Percentiles rank a stretch among this genome's conserved stretches.
Conservation (phyloP, 192 early-diverging fungal species). For the Coemansia asiatica region DNA sequence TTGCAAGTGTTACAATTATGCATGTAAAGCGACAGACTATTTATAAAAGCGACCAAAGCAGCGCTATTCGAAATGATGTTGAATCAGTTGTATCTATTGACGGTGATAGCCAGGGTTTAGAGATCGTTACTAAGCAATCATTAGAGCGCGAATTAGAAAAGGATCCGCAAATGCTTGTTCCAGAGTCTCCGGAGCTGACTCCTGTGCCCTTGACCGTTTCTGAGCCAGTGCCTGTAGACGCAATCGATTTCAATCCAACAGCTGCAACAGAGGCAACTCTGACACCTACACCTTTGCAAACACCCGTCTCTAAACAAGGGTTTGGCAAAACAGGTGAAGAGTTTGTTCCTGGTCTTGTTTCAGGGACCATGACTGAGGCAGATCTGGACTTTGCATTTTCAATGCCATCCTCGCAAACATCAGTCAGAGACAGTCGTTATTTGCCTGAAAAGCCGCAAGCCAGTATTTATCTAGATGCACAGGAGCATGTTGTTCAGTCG, state of each 20-base stretch:
- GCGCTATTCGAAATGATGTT: neutral
- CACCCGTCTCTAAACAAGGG: neutral
- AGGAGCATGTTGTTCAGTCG: neutral
- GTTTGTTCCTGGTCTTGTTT: neutral
- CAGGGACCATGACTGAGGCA: neutral
- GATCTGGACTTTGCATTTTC: neutral
- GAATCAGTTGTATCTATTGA: neutral
- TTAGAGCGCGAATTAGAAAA: neutral
- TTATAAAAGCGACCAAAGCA: too few species aligned
- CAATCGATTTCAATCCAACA: neutral
- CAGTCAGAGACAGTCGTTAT: neutral
- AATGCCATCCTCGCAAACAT: neutral
- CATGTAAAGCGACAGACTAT: too few species aligned
- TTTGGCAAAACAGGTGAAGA: neutral
- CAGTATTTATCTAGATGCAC: neutral
- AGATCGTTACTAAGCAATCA: neutral
- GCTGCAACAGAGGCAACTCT: neutral
- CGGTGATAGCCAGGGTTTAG: neutral
- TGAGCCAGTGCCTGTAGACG: neutral
- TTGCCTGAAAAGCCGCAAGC: neutral
- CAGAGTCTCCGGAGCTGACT: neutral
- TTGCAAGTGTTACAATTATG: too few species aligned
- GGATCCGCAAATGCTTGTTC: neutral
- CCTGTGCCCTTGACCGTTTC: neutral
- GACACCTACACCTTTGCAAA: neutral